phyloP scores from a whole-genome alignment of 2,329 filamentous ascomycete genomes.

The Scedosporium dehoogii region DNA sequence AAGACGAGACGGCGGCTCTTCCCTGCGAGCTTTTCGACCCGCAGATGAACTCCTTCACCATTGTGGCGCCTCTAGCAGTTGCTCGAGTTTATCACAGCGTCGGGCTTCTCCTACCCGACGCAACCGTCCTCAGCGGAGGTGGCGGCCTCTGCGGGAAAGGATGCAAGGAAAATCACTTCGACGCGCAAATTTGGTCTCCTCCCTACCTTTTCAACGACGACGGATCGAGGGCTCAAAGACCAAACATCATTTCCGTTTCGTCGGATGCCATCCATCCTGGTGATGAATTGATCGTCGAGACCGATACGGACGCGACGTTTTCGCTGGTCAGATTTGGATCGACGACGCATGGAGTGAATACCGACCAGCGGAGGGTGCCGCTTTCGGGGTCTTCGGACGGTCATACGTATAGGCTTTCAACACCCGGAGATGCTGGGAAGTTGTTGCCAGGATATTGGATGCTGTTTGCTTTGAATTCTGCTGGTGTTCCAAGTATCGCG shows the following conservation, averaged over 20 bases:
- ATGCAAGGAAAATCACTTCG: constrained; percentile 37
- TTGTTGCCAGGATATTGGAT: constrained; percentile 43
- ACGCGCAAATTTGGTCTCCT: constrained; percentile 45
- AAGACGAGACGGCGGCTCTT: constrained; percentile 29
- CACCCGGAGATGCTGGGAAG: constrained; percentile 38
- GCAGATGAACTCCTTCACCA: constrained; percentile 25
- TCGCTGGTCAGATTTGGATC: constrained; percentile 38
- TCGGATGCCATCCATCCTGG: constrained; percentile 22
- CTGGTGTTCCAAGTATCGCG: constrained; percentile 35
- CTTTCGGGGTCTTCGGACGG: constrained; percentile 20
- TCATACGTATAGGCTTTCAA: constrained; percentile 25
- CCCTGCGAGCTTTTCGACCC: constrained; percentile 38
- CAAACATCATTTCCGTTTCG: constrained; percentile 26
- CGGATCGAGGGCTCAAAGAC: constrained; percentile 28
- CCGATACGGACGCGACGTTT: constrained; percentile 19
- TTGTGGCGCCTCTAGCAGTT: constrained; percentile 25
- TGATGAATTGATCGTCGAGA: constrained; percentile 13
- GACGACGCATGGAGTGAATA: constrained; percentile 46
- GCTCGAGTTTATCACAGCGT: constrained; percentile 40
- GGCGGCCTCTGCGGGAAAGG: constrained; percentile 39
- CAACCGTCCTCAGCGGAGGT: constrained; percentile 37
- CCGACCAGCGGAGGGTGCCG: constrained; percentile 44
- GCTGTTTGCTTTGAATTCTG: constrained; percentile 37
- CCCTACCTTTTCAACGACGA: constrained; percentile 41
- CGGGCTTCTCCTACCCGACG: constrained; percentile 38